A percentile compares a stretch with the other conserved stretches of the same genome.
phyloP scores from a whole-genome alignment of 352 stramenopile genomes.

The Phytophthora chlamydospora region DNA sequence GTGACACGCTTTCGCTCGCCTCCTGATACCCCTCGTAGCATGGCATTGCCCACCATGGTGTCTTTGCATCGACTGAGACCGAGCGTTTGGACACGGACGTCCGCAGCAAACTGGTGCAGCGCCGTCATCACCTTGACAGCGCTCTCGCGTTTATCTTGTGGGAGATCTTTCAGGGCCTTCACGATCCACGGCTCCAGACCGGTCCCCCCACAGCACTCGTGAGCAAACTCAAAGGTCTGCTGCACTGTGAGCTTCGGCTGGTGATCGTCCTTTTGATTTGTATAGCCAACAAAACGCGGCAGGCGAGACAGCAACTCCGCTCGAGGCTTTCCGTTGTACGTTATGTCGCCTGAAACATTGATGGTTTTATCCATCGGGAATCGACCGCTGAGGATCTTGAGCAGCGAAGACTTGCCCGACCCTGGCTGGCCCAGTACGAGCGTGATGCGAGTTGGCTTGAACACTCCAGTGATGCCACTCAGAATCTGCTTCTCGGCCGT shows the following conservation, averaged over 20 bases:
- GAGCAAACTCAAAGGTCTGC: slow-evolving; percentile 94
- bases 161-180: slow-evolving; percentile 36
- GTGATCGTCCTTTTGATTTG: slow-evolving; percentile 78
- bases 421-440: slow-evolving; percentile 38
- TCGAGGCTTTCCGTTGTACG: slow-evolving; percentile 41
- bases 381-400: slow-evolving; percentile 33
- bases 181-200: slow-evolving; percentile 42
- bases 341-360: slow-evolving; percentile 35
- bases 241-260: slow-evolving; percentile 87
- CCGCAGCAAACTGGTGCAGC: slow-evolving; percentile 32
- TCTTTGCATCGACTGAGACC: slow-evolving; percentile 51
- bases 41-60: slow-evolving; percentile 56
- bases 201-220: slow-evolving; percentile 55
- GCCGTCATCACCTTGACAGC: slow-evolving; percentile 30
- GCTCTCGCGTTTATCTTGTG: slow-evolving; percentile 31
- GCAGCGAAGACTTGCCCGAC: slow-evolving; percentile 42
- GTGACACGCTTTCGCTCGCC: slow-evolving; percentile 91
- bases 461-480: slow-evolving; percentile 30
- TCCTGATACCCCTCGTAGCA: slow-evolving; percentile 68
- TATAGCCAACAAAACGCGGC: slow-evolving; percentile 41
- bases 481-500: slow-evolving; percentile 16
- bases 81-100: slow-evolving; percentile 34
- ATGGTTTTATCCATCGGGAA: slow-evolving; percentile 43
- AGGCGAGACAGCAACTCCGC: slow-evolving; percentile 19
- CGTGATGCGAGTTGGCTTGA: slow-evolving; percentile 36